Base-by-base conservation (phyloP, 1,284 basidiomycete genomes). In the Ustilago tritici region DNA sequence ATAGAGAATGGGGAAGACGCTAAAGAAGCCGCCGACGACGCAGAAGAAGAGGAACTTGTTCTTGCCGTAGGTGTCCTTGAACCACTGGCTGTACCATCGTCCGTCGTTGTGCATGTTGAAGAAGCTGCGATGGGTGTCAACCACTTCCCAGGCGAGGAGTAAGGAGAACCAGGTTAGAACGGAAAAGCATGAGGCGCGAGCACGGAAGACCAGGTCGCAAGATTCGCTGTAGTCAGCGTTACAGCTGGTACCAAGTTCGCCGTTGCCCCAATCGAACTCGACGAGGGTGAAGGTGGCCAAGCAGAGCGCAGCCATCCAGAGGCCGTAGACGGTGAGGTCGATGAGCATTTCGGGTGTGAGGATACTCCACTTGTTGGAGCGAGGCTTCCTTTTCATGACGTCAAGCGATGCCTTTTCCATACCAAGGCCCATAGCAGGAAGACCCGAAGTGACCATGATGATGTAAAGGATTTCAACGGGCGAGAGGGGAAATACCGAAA, bases 401-500 rank as follows among this genome's bases (percentile, higher is more conserved):
- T 91, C 90, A 8, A 81, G 52, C 0, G 90, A 88, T 1, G 90
- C 89, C 4, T 87, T 88, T 80, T 92, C 91, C 64, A 92, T 86
- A 57, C 87, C 87, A 2, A 87, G 79, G 46, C 86, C 87, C 85
- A 87, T 87, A 40, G 87, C 86, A 1, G 87, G 87, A 63, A 86
- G 78, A n/a, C 79, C 77, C 4, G 83, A 84, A 0, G 86, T 86
- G 54, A 87, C 81, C 81, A 85, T 83, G 70, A 85, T 85, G 57
- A 84, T 76, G 68, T 80, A 92, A 1, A 93, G 88, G 31, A 92
- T 90, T 38, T 89, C 90, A 40, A 92, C 88, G 17, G 91, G 91
- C 10, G 90, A 89, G 11, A 92, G 87, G 0, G 92, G 92, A 87
- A 92, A 92, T 17, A 92, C 90, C 34, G 90, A 90, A 52, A 88